Percentiles rank a stretch among this genome's conserved stretches.
Evolutionary conservation across 148 eudicot genomes (phyloP).

Genomic region (Hydrangea macrophylla): DNA sequence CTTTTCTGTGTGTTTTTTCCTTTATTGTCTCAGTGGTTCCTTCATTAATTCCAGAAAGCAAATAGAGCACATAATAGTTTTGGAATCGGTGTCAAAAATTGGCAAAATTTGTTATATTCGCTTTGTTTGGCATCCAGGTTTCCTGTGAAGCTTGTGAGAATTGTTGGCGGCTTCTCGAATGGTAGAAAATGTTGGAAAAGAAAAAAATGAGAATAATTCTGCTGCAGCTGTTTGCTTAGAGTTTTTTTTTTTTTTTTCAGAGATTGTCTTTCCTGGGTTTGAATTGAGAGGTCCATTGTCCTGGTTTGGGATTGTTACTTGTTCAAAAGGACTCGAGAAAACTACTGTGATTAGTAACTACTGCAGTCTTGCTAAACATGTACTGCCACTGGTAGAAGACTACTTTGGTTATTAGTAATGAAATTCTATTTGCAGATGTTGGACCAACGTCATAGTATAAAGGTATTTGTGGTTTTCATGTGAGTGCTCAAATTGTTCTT

Average conservation of each 20-base stretch:
- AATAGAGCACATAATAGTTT: neutral
- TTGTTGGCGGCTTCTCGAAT: slow-evolving; percentile 7
- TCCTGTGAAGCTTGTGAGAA: slow-evolving; percentile 22
- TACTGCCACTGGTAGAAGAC: too few species aligned
- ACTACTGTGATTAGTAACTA: too few species aligned
- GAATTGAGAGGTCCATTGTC: neutral
- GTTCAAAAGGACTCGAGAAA: neutral
- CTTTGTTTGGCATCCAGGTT: slow-evolving; percentile 23
- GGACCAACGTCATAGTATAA: too few species aligned
- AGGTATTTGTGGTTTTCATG: too few species aligned
- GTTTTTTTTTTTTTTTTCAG: neutral
- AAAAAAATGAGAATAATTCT: slow-evolving; percentile 11
- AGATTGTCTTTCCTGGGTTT: neutral
- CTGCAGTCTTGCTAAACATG: too few species aligned
- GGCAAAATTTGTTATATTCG: neutral
- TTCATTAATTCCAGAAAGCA: too few species aligned
- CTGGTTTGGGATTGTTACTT: neutral
- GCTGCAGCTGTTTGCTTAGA: slow-evolving; percentile 21
- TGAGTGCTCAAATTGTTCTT: too few species aligned
- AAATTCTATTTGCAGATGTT: too few species aligned
- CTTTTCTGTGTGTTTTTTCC: too few species aligned
- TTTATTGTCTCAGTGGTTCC: too few species aligned
- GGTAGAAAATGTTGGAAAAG: slow-evolving; percentile 14
- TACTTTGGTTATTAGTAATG: too few species aligned
- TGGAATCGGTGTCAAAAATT: neutral